Base-by-base conservation (phyloP, 192 early-diverging fungal genomes). In the Coemansia sp. region DNA sequence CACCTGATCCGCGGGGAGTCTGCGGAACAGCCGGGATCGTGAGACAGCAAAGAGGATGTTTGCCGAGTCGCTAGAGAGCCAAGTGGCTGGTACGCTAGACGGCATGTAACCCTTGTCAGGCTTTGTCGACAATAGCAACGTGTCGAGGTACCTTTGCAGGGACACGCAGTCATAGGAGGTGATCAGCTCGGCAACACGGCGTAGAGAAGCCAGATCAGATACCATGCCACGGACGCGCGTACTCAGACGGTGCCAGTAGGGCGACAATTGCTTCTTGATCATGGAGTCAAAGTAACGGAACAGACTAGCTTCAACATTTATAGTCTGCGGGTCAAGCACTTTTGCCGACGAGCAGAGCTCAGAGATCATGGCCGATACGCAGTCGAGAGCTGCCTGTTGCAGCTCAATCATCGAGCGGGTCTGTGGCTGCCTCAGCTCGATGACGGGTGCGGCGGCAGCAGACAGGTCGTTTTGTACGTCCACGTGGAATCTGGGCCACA, bases 51-150 rank as follows among this genome's bases (percentile, higher is more conserved):
- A 93, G 48, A 95, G 80, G 34, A 82, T 80, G 53, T 96, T 85
- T 12, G 91, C 94, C 25, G 95, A 82, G 48, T 98, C 94, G 18
- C 87, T 82, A 33, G 87, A 65, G 44, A 98, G 70, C 96, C 96
- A 98, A 18, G 66, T 55, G 24, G 89, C 87, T 37, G 81, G 84
- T 57, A 85, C 81, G 0, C 53, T 42, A 0, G 25, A 62, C n/a
- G 51, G 60, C 34, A 38, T 30, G 4, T 59, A 59, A 1, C 69
- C 70, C 9, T 68, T 63, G 11, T 43, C 45, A 5, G 85, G 62
- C 2, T 66, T 71, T 42, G 85, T 83, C 11, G 82, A 73, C 9
- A 88, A 80, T 22, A 92, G 64, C 25, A 96, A 81, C 0, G 91
- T 89, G 50, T 98, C 94, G 9, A 98, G 80, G 53, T 91, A 92